Percentiles rank a stretch among this genome's conserved stretches.
These are phyloP conservation scores for Chytriomyces sp. DNA, from an alignment of 192 early-diverging fungal species.

Conservation along the genomic window DNA sequence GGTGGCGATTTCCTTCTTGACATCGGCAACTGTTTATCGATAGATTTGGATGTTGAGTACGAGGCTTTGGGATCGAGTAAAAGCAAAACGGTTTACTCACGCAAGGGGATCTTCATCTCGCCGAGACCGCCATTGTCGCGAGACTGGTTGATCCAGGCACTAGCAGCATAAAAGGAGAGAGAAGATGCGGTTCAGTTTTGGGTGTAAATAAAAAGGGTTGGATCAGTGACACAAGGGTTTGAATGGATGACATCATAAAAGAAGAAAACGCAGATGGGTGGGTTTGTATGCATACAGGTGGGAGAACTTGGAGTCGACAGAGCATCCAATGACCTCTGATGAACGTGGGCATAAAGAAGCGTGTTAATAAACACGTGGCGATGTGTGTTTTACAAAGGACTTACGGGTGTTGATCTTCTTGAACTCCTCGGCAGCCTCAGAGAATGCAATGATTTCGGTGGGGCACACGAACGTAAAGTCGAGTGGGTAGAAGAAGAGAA, in stretches of 20 bases:
- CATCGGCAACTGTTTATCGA: conserved; percentile 66
- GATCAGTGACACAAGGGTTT: neutral
- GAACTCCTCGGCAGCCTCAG: conserved; percentile 83
- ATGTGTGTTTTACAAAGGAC: neutral
- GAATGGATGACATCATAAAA: neutral
- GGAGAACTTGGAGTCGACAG: conserved; percentile 69
- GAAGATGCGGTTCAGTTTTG: neutral
- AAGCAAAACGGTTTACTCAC: conserved; percentile 29
- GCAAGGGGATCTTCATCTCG: conserved; percentile 86
- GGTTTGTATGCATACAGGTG: conserved; percentile 60
- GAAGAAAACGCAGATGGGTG: neutral
- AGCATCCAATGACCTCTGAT: conserved; percentile 60
- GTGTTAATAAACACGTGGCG: neutral
- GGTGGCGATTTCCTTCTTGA: conserved; percentile 85
- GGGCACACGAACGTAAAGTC: conserved; percentile 86
- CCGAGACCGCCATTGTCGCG: conserved; percentile 91
- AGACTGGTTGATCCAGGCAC: conserved; percentile 83
- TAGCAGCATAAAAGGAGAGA: neutral
- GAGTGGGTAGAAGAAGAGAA: conserved; percentile 57
- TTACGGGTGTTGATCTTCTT: conserved; percentile 63
- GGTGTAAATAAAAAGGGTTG: neutral
- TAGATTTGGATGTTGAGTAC: neutral
- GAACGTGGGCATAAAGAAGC: neutral
- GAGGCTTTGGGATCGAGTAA: neutral
- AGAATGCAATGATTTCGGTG: conserved; percentile 79